Conservation (phyloP, 2,329 filamentous ascomycete species). For the Chaetomium sp. region DNA sequence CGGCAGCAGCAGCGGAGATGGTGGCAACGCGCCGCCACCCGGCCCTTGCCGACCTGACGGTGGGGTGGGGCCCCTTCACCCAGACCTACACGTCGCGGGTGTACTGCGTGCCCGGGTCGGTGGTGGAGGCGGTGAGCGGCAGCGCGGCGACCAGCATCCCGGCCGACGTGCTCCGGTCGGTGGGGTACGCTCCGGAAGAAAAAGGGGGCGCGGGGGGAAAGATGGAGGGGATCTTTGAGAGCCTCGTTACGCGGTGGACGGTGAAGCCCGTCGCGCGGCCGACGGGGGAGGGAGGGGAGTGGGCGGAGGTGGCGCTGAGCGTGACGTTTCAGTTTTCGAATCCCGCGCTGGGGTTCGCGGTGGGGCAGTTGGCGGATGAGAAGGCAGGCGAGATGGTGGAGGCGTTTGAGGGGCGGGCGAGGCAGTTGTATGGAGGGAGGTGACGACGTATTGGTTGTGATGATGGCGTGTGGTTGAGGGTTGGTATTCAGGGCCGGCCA, state of each 20-base stretch:
- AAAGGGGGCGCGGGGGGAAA: slow-evolving; percentile 24
- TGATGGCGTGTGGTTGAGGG: not conserved
- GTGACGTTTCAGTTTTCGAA: slow-evolving; percentile 86
- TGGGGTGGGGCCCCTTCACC: slow-evolving; percentile 82
- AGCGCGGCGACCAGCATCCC: slow-evolving; percentile 52
- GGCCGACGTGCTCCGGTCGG: slow-evolving; percentile 37
- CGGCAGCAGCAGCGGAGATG: slow-evolving; percentile 31
- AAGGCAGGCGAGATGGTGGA: slow-evolving; percentile 87
- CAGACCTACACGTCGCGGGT: slow-evolving; percentile 82
- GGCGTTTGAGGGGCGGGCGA: slow-evolving; percentile 84
- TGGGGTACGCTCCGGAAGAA: slow-evolving; percentile 37
- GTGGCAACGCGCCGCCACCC: slow-evolving; percentile 54
- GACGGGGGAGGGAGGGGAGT: slow-evolving; percentile 38
- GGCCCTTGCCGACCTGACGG: slow-evolving; percentile 72
- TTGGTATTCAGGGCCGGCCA: not conserved
- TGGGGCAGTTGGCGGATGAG: slow-evolving; percentile 78
- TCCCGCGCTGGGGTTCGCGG: slow-evolving; percentile 82
- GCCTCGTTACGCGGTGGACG: slow-evolving; percentile 70
- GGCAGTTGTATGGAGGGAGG: slow-evolving; percentile 51
- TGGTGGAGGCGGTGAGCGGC: slow-evolving; percentile 79
- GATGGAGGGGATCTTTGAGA: slow-evolving; percentile 60
- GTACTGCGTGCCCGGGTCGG: slow-evolving; percentile 70
- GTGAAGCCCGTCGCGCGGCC: slow-evolving; percentile 47
- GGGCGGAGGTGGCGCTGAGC: slow-evolving; percentile 73
- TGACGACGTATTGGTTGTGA: slow-evolving; percentile 14